Conservation (phyloP, 1,284 basidiomycete species). For the Papiliotrema terrestris region DNA sequence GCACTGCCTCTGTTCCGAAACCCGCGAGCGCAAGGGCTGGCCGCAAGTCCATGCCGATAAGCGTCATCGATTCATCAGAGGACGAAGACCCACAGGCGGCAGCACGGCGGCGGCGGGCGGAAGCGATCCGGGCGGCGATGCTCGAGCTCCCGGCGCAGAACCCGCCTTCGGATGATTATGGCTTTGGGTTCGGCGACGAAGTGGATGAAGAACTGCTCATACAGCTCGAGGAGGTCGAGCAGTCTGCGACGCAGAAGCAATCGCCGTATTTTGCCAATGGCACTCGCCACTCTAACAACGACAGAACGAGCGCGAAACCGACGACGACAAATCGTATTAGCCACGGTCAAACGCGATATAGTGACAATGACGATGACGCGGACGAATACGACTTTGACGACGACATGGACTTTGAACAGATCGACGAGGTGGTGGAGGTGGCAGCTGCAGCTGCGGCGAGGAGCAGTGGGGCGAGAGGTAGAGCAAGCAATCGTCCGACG, state of each 20-base stretch:
- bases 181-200: constrained; percentile 7
- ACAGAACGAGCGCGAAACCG: background rate
- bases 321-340: constrained; percentile 3
- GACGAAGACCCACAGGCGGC: background rate
- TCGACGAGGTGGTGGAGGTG: constrained; percentile 10
- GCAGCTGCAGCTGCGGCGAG: background rate
- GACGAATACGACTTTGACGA: constrained; percentile 10
- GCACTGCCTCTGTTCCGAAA: background rate
- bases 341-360: background rate
- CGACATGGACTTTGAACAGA: constrained; percentile 4
- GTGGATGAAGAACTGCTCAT: constrained; percentile 18
- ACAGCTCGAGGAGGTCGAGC: constrained; percentile 12
- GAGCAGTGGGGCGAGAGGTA: background rate
- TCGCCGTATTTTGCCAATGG: background rate
- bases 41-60: background rate
- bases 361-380: background rate
- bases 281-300: background rate
- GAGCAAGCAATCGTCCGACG: constrained; percentile 2
- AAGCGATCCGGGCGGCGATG: too few species aligned
- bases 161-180: constrained; percentile 1
- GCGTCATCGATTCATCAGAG: background rate
- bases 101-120: too few species aligned
- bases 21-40: background rate
- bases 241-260: background rate
- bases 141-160: too few species aligned